Percentiles rank a stretch among this genome's conserved stretches.
Conservation (phyloP, 257 asterid species). For the Salvia splendens region DNA sequence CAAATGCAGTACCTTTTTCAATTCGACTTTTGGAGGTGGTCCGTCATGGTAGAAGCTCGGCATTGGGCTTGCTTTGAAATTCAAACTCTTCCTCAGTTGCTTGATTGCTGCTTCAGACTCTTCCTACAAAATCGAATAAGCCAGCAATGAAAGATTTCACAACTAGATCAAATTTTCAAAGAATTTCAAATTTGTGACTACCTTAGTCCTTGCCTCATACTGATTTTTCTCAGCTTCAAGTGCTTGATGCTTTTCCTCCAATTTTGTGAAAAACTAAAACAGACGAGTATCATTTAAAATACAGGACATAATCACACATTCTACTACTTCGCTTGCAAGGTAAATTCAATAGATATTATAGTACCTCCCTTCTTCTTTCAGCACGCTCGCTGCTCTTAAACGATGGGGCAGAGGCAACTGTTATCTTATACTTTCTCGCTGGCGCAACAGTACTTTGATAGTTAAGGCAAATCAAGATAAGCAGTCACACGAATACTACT, state of each 20-base stretch:
- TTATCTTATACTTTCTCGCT: slow-evolving; percentile 54
- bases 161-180: not conserved
- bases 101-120: slow-evolving; percentile 70
- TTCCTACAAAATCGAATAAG: slow-evolving; percentile 52
- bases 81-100: slow-evolving; percentile 72
- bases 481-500: not conserved
- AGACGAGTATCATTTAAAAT: slow-evolving; percentile 16
- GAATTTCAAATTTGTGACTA: slow-evolving; percentile 31
- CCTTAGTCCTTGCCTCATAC: slow-evolving; percentile 75
- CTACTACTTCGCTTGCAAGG: slow-evolving; percentile 12
- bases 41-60: slow-evolving; percentile 92
- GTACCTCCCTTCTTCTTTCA: slow-evolving; percentile 85
- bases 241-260: slow-evolving; percentile 88
- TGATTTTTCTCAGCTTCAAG: slow-evolving; percentile 71
- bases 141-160: slow-evolving; percentile 9
- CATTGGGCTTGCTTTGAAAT: slow-evolving; percentile 87
- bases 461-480: slow-evolving; percentile 40
- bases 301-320: slow-evolving; percentile 5
- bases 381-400: slow-evolving; percentile 79
- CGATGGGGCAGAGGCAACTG: slow-evolving; percentile 60
- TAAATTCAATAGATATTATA: slow-evolving; percentile 16
- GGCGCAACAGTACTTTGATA: slow-evolving; percentile 46
- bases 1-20: slow-evolving; percentile 63
- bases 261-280: slow-evolving; percentile 62
- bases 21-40: slow-evolving; percentile 71